Conservation (phyloP, 768 basidiomycete genomes). For the Leccinellum luteum region DNA sequence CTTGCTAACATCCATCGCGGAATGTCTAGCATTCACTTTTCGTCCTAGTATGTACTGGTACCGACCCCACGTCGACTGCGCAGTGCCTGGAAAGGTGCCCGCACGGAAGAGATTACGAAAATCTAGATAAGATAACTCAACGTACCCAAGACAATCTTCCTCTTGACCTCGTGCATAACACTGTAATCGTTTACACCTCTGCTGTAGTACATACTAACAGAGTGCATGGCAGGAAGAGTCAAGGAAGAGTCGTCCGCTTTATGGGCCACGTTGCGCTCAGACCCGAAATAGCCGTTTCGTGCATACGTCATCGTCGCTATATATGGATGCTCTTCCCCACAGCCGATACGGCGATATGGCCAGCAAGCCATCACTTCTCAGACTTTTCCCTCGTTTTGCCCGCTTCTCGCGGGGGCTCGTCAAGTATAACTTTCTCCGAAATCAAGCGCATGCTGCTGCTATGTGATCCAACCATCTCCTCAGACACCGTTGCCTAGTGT, state of each 20-base stretch:
- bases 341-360: background rate
- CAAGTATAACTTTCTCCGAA: background rate
- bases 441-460: background rate
- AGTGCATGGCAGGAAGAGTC: too few species aligned
- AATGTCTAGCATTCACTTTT: background rate
- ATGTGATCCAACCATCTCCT: background rate
- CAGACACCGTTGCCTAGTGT: background rate
- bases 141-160: background rate
- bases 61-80: too few species aligned
- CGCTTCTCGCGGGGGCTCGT: background rate
- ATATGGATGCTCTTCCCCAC: conserved; percentile 6
- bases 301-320: conserved; percentile 7
- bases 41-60: background rate
- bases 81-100: background rate
- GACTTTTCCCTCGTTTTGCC: background rate
- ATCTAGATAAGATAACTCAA: background rate
- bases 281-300: background rate
- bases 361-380: background rate
- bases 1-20: background rate
- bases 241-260: too few species aligned
- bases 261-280: background rate
- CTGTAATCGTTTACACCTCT: background rate
- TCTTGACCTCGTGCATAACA: background rate
- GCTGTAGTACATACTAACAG: too few species aligned
- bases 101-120: background rate